Evolutionary conservation across 495 filamentous ascomycete genomes (phyloP).

Genomic region (Lasiosphaeris hirsuta): DNA sequence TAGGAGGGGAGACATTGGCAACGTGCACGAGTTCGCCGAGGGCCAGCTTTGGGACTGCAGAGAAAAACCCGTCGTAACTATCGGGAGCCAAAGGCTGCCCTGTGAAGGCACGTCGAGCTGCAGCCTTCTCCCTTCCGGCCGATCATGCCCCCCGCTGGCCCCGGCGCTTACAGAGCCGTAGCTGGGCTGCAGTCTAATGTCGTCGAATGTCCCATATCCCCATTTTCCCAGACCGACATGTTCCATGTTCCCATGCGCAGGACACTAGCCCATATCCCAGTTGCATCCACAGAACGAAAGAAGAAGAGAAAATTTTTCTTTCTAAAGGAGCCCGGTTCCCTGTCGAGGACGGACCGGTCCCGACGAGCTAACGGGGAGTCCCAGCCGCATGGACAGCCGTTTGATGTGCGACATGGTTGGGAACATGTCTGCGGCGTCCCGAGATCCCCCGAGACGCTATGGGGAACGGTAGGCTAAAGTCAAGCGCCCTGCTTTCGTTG

Average conservation of each 20-base stretch:
- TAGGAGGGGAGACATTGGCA: constrained; percentile 7
- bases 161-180: too few relatives aligned
- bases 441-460: constrained; percentile 21
- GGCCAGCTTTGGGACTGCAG: not conserved
- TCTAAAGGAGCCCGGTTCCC: not conserved
- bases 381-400: constrained; percentile 17
- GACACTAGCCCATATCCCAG: not conserved
- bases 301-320: constrained; percentile 4
- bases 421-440: constrained; percentile 3
- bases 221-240: not conserved
- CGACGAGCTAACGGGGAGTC: constrained; percentile 9
- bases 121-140: too few relatives aligned
- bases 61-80: not conserved
- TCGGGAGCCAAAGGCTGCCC: too few relatives aligned
- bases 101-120: too few relatives aligned
- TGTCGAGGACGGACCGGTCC: constrained; percentile 16
- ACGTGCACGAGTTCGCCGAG: constrained; percentile 9
- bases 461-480: constrained; percentile 10
- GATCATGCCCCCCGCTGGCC: too few relatives aligned
- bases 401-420: constrained; percentile 14
- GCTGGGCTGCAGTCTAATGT: too few relatives aligned
- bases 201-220: too few relatives aligned
- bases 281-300: not conserved
- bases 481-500: not conserved
- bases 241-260: not conserved